Evolutionary conservation across 306 rosid species (phyloP).

Genomic region (Corylus avellana): DNA sequence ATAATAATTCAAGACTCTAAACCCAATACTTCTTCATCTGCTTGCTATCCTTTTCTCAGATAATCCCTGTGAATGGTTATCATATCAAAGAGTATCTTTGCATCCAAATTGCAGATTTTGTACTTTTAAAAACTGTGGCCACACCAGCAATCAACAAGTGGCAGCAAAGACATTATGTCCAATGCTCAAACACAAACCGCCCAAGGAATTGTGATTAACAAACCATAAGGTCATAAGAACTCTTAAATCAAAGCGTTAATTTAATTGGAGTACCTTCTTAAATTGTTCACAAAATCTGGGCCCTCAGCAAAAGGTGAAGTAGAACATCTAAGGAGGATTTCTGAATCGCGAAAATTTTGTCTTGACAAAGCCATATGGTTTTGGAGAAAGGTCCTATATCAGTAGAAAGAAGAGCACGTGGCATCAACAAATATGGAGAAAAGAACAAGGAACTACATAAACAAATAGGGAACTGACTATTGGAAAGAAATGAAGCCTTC

Average conservation of each 20-base stretch:
- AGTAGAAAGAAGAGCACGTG: slow-evolving; percentile 15
- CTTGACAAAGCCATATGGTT: slow-evolving; percentile 38
- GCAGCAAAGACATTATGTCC: no score
- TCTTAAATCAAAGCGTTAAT: slow-evolving; percentile 5
- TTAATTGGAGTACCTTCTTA: slow-evolving; percentile 55
- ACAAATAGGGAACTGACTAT: neutral
- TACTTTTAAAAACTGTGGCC: no score
- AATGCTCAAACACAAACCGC: no score
- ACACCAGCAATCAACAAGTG: no score
- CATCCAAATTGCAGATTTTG: no score
- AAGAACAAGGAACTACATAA: neutral
- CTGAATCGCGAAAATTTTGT: slow-evolving; percentile 55
- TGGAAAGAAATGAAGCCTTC: neutral
- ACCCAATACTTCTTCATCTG: no score
- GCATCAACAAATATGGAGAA: slow-evolving; percentile 16
- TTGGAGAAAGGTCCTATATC: slow-evolving; percentile 53
- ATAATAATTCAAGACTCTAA: no score
- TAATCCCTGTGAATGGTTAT: no score
- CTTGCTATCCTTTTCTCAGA: no score
- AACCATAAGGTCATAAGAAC: neutral
- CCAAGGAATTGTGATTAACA: no score
- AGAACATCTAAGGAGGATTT: slow-evolving; percentile 71
- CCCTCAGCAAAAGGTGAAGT: slow-evolving; percentile 85
- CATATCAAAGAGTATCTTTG: no score
- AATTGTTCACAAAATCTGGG: slow-evolving; percentile 68